Evolutionary conservation across 1,284 basidiomycete species (phyloP), one percentile per base, ranked within the genome.

Genomic region (Hypsizygus ulmarius): DNA sequence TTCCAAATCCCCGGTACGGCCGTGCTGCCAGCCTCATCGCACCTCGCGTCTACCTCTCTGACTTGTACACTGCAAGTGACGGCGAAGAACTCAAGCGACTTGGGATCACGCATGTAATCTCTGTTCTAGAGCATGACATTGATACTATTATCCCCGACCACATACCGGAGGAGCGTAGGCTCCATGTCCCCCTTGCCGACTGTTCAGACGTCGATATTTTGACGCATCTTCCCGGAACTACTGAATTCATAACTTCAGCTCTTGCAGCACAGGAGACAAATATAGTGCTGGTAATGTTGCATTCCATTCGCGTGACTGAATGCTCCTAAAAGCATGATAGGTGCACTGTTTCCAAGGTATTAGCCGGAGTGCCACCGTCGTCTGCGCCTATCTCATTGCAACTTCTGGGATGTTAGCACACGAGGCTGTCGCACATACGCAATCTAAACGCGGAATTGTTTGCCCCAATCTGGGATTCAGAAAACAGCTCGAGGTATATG

Each of bases 281-380:
- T 57, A 76, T 72, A 56, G 81, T 88, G 4, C 65, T 89, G 53
- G 86, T 88, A 58, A 51, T 65, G 19, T 27, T 21, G 9, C 32
- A 60, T 33, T 41, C 67, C 75, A 47, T 67, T 25, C 19, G 15
- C 1, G 14, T 40, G 12, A 3, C 36, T 25, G 14, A 28, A 15
- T 19, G 37, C 10, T 45, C 30, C 43, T 6, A 27, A 39, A 38
- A 18, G 33, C 14, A 7, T 37, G 38, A 39, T 43, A 81, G 80
- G 77, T 82, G 8, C 91, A 95, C 66, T 94, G 92, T 66, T 73
- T 84, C 44, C 84, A 88, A 61, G 91, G 92, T 45, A 77, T 93
- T 51, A 90, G 85, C 62, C 78, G 91, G 40, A 87, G 84, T 58
- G 82, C 90, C 5, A 90, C 85, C 10, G 79, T 93, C 46, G 86